Evolutionary conservation across 2,329 filamentous ascomycete genomes (phyloP).

Genomic region (Cladosporium phlei): DNA sequence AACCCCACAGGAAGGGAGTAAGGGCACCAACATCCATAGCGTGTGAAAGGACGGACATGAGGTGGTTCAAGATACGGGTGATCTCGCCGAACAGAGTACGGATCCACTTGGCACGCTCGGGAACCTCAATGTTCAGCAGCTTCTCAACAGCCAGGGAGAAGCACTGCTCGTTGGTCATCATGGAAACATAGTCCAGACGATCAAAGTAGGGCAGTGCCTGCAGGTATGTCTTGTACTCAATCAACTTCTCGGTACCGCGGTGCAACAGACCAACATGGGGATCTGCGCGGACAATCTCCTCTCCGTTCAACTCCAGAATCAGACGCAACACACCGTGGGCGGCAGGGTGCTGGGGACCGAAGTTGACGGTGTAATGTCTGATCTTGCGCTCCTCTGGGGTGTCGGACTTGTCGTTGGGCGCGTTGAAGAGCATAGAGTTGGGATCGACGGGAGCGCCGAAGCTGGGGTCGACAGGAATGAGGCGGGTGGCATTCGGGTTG

Average conservation of each 20-base stretch:
- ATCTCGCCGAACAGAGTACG: slow-evolving; percentile 93
- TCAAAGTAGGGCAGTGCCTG: slow-evolving; percentile 99
- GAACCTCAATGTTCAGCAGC: slow-evolving; percentile 92
- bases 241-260: slow-evolving; percentile 97
- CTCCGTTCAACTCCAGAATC: slow-evolving; percentile 95
- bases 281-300: slow-evolving; percentile 94
- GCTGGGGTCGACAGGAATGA: slow-evolving; percentile 61
- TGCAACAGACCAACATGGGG: slow-evolving; percentile 95
- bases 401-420: slow-evolving; percentile 42
- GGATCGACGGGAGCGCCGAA: slow-evolving; percentile 51
- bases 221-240: slow-evolving; percentile 99
- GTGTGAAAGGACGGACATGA: slow-evolving; percentile 96
- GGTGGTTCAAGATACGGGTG: slow-evolving; percentile 88
- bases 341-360: slow-evolving; percentile 95
- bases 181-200: slow-evolving; percentile 96
- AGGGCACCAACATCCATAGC: slow-evolving; percentile 98
- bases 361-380: slow-evolving; percentile 98
- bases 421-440: slow-evolving; percentile 42
- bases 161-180: slow-evolving; percentile 99
- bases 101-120: slow-evolving; percentile 93
- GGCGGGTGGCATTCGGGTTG: slow-evolving; percentile 52
- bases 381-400: slow-evolving; percentile 69
- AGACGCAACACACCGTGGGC: slow-evolving; percentile 96
- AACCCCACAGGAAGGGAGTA: slow-evolving; percentile 98
- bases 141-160: slow-evolving; percentile 96